phyloP scores from a whole-genome alignment of 2,329 filamentous ascomycete genomes.

The Talaromyces sp. region DNA sequence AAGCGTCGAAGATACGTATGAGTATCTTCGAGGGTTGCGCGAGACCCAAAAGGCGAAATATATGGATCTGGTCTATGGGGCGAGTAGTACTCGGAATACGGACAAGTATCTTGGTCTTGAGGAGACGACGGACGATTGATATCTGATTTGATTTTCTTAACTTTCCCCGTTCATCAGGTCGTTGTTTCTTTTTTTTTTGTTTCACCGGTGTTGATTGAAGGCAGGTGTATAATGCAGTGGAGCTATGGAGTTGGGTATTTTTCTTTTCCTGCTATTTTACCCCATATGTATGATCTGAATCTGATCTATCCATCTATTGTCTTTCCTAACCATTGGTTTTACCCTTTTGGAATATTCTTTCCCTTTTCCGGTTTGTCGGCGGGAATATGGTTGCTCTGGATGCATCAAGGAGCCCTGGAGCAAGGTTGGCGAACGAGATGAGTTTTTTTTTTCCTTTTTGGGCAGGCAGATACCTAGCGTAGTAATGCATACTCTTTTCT shows the following conservation, averaged over 20 bases:
- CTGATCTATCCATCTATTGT: not conserved
- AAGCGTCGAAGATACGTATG: slow-evolving; percentile 73
- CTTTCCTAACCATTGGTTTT: not conserved
- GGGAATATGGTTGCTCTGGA: not conserved
- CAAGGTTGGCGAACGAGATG: not conserved
- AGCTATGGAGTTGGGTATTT: slow-evolving; percentile 1
- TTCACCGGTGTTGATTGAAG: slow-evolving; percentile 4
- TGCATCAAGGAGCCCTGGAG: slow-evolving; percentile 2
- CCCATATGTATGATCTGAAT: not conserved
- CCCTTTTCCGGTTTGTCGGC: not conserved
- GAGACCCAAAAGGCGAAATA: slow-evolving; percentile 76
- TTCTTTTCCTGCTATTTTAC: not conserved
- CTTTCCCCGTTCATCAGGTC: too few species aligned
- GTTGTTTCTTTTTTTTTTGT: not conserved
- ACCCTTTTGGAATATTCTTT: not conserved
- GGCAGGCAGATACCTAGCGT: not conserved
- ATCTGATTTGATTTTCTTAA: not conserved
- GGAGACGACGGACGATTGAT: not conserved
- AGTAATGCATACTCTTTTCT: not conserved
- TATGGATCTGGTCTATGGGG: slow-evolving; percentile 71
- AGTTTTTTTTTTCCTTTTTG: not conserved
- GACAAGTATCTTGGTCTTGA: slow-evolving; percentile 12
- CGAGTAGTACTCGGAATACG: slow-evolving; percentile 22
- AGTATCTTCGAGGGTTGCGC: slow-evolving; percentile 68
- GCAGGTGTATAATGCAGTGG: not conserved